phyloP scores from a whole-genome alignment of 345 rosid genomes.

The Pelargonium nanum region DNA sequence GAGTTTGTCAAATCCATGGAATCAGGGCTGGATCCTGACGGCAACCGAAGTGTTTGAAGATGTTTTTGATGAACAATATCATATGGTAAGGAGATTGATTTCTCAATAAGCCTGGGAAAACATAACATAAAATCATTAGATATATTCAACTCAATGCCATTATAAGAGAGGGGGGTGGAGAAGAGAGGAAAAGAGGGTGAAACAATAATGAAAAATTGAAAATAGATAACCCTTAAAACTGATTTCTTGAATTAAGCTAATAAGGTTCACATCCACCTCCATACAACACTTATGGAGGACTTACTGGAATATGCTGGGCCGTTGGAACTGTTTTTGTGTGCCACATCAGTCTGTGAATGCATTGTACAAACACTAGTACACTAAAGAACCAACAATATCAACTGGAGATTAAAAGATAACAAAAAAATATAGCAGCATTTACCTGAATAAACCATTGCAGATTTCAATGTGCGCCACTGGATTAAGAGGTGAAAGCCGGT shows the following conservation, averaged over 20 bases:
- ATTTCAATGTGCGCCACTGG: slow-evolving; percentile 87
- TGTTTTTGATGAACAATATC: slow-evolving; percentile 47
- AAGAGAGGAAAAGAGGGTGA: too few species aligned
- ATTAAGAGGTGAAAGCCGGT: slow-evolving; percentile 74
- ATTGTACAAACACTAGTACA: not conserved
- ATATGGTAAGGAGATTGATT: slow-evolving; percentile 49
- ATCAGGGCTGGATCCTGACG: slow-evolving; percentile 28
- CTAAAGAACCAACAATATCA: not conserved
- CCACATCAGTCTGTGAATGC: not conserved
- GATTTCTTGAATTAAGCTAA: not conserved
- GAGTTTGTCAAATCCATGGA: slow-evolving; percentile 31
- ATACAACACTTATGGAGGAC: not conserved
- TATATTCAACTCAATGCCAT: not conserved
- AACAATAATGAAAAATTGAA: not conserved
- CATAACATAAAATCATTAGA: not conserved
- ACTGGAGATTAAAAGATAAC: not conserved
- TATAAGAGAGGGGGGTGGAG: not conserved
- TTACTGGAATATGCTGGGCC: not conserved
- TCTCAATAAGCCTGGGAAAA: slow-evolving; percentile 71
- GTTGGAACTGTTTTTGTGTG: not conserved
- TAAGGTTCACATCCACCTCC: not conserved
- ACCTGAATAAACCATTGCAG: slow-evolving; percentile 78
- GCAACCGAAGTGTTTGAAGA: slow-evolving; percentile 34
- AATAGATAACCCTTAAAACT: not conserved
- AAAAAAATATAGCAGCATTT: slow-evolving; percentile 6